Conservation (phyloP, 2,329 filamentous ascomycete species). For the Tolypocladium paradoxum region DNA sequence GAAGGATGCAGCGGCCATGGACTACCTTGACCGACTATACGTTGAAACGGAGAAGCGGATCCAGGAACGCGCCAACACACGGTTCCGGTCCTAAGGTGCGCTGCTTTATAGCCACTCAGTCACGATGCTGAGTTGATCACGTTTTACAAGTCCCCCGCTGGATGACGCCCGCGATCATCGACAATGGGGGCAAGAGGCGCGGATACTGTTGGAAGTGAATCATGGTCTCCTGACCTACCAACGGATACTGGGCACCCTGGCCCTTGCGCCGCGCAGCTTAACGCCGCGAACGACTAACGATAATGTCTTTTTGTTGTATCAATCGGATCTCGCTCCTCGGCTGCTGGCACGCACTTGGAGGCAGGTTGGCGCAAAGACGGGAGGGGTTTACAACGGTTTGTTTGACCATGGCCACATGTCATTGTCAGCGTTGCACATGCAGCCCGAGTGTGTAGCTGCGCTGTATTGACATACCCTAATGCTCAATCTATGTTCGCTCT, state of each 20-base stretch:
- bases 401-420: background rate
- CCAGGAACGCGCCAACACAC: constrained; percentile 45
- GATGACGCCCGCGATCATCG: background rate
- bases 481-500: constrained; percentile 8
- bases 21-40: constrained; percentile 72
- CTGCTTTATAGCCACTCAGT: constrained; percentile 3
- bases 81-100: constrained; percentile 19
- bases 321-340: background rate
- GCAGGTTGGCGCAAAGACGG: background rate
- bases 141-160: constrained; percentile 4
- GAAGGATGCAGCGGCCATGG: constrained; percentile 75
- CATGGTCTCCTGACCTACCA: too few relatives aligned
- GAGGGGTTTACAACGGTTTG: background rate
- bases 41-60: constrained; percentile 72
- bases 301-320: constrained; percentile 2
- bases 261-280: background rate
- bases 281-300: constrained; percentile 4
- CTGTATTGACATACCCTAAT: constrained; percentile 6
- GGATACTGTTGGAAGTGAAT: too few relatives aligned
- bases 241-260: background rate
- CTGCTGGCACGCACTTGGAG: constrained; percentile 3
- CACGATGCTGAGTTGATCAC: constrained; percentile 7
- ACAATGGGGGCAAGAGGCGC: background rate
- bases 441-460: background rate
- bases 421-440: background rate